These are phyloP conservation scores for Uncinocarpus reesii DNA, from an alignment of 2,329 filamentous ascomycete species.

Conservation along the genomic window DNA sequence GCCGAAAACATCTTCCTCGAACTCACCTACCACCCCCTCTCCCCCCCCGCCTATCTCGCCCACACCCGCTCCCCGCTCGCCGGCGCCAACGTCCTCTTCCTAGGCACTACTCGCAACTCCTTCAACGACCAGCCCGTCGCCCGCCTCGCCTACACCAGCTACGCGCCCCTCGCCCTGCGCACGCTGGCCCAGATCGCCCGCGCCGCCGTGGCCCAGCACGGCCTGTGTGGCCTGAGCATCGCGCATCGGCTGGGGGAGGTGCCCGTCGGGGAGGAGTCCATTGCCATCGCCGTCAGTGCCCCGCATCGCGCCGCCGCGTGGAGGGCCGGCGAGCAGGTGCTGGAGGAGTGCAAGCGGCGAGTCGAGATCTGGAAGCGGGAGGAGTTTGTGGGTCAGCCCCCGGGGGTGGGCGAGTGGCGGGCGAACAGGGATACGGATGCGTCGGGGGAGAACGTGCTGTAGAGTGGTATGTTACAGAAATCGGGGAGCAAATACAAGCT, in stretches of 20 bases:
- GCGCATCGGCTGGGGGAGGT: slow-evolving; percentile 76
- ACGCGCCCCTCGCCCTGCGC: slow-evolving; percentile 35
- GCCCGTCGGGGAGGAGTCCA: slow-evolving; percentile 84
- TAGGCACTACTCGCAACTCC: slow-evolving; percentile 38
- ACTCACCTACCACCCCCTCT: slow-evolving; percentile 34
- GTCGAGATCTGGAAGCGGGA: slow-evolving; percentile 97
- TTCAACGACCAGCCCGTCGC: slow-evolving; percentile 34
- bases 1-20: slow-evolving; percentile 35
- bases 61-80: slow-evolving; percentile 34
- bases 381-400: slow-evolving; percentile 58
- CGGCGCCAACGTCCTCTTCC: slow-evolving; percentile 39
- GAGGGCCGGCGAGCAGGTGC: slow-evolving; percentile 75
- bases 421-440: slow-evolving; percentile 67
- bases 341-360: slow-evolving; percentile 73
- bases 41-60: slow-evolving; percentile 27
- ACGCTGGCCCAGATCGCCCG: slow-evolving; percentile 32
- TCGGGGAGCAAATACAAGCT: not conserved
- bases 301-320: slow-evolving; percentile 78
- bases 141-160: slow-evolving; percentile 38
- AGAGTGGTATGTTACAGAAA: not conserved
- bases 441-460: not conserved
- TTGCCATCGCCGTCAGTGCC: slow-evolving; percentile 75
- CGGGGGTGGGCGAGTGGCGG: slow-evolving; percentile 65
- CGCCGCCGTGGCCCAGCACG: slow-evolving; percentile 46
- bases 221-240: slow-evolving; percentile 63